Evolutionary conservation across 495 filamentous ascomycete genomes (phyloP).

Genomic region (Venustampulla echinocandica): DNA sequence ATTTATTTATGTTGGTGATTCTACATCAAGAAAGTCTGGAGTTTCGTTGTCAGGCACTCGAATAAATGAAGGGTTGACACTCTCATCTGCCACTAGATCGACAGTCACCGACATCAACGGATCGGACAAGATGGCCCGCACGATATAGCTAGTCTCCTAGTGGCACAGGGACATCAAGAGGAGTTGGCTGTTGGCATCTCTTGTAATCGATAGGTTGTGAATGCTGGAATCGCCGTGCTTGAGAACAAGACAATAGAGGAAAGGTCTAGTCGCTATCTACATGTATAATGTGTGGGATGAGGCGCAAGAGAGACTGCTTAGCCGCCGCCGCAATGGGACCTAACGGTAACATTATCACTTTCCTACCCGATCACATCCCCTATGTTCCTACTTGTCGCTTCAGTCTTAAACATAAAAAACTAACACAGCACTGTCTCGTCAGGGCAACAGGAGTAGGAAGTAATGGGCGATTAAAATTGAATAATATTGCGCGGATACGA

Average conservation of each 20-base stretch:
- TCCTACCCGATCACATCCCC: constrained; percentile 8
- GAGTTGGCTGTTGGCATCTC: constrained; percentile 1
- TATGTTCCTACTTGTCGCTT: constrained; percentile 5
- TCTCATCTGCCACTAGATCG: constrained; percentile 5
- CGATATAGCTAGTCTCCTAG: constrained; percentile 27
- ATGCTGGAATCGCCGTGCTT: constrained; percentile 6
- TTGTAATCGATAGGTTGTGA: constrained; percentile 8
- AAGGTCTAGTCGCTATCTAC: background rate
- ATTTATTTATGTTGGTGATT: too few species aligned
- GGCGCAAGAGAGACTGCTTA: constrained; percentile 10
- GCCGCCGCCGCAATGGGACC: constrained; percentile 5
- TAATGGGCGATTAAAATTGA: background rate
- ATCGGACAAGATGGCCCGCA: constrained; percentile 23
- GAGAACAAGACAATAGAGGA: constrained; percentile 10
- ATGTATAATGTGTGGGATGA: constrained; percentile 8
- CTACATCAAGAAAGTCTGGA: too few species aligned
- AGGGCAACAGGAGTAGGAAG: constrained; percentile 5
- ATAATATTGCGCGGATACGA: constrained; percentile 7
- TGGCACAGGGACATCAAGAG: constrained; percentile 10
- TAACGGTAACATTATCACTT: constrained; percentile 1
- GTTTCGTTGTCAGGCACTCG: background rate
- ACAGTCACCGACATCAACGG: constrained; percentile 4
- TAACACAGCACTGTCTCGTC: constrained; percentile 3
- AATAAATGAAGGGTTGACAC: constrained; percentile 4
- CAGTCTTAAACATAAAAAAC: constrained; percentile 2